A percentile compares a stretch with the other conserved stretches of the same genome.
Evolutionary conservation across 176 grass and related monocot genomes (phyloP).

Genomic region (Musa schizocarpa): DNA sequence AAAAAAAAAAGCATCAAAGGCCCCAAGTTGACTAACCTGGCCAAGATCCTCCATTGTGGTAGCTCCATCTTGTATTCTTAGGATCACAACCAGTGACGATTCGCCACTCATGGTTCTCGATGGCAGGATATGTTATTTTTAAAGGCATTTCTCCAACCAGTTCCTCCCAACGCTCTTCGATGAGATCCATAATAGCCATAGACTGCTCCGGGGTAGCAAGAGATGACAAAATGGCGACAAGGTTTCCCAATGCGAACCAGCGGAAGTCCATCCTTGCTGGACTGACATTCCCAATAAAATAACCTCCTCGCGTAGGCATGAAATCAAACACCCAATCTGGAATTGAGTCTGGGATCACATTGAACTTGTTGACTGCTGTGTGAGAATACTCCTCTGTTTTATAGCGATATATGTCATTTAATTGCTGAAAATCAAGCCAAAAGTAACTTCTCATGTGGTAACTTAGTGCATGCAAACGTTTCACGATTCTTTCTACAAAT

Average conservation of each 20-base stretch:
- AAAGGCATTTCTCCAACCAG: conserved; percentile 13
- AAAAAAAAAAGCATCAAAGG: neutral
- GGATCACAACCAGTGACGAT: conserved; percentile 12
- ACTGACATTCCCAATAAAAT: conserved; percentile 12
- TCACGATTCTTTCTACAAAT: conserved; percentile 10
- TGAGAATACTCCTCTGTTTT: conserved; percentile 16
- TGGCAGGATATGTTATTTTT: conserved; percentile 14
- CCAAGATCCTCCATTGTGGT: conserved; percentile 17
- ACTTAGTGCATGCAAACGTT: conserved; percentile 8
- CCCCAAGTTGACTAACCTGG: conserved; percentile 4
- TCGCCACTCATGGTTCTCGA: conserved; percentile 14
- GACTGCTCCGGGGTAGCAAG: conserved; percentile 9
- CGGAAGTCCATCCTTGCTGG: conserved; percentile 13
- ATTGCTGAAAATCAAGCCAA: conserved; percentile 14
- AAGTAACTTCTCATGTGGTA: conserved; percentile 16
- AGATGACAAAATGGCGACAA: conserved; percentile 9
- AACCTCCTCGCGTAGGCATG: conserved; percentile 5
- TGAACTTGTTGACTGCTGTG: conserved; percentile 14
- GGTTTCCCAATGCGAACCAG: conserved; percentile 6
- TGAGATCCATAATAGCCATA: conserved; percentile 19
- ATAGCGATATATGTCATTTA: conserved; percentile 15
- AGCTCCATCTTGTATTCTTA: conserved; percentile 14
- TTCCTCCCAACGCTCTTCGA: conserved; percentile 14
- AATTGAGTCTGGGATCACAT: conserved; percentile 10
- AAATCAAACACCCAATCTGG: conserved; percentile 15